Percentiles rank a stretch among this genome's conserved stretches.
phyloP scores from a whole-genome alignment of 352 stramenopile species.

The Globisporangium radiosum region DNA sequence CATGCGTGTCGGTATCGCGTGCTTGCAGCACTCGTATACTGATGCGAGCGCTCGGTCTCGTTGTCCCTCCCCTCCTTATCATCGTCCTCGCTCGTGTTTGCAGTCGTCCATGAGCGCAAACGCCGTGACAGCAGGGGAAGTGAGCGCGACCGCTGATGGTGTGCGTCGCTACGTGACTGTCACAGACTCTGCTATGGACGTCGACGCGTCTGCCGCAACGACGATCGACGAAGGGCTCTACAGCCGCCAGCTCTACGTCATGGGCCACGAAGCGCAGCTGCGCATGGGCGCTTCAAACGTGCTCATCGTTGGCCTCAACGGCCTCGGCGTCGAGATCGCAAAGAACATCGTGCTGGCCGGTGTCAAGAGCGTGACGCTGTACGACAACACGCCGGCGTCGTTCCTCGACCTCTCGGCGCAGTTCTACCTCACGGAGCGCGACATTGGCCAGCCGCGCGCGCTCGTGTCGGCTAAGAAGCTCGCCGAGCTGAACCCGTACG shows the following conservation, averaged over 20 bases:
- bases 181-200: slow-evolving; percentile 56
- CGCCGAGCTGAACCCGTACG: slow-evolving; percentile 97
- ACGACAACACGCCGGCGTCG: slow-evolving; percentile 84
- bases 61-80: no score
- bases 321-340: slow-evolving; percentile 95
- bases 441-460: slow-evolving; percentile 86
- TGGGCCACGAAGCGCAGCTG: slow-evolving; percentile 97
- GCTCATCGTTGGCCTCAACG: slow-evolving; percentile 93
- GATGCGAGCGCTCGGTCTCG: neutral
- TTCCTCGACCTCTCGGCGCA: slow-evolving; percentile 91
- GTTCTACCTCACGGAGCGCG: slow-evolving; percentile 92
- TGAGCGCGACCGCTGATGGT: slow-evolving; percentile 67
- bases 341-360: slow-evolving; percentile 99
- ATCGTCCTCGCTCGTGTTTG: no score
- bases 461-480: slow-evolving; percentile 86
- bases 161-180: slow-evolving; percentile 67
- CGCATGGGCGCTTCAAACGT: slow-evolving; percentile 95
- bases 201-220: slow-evolving; percentile 34
- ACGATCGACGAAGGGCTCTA: slow-evolving; percentile 84
- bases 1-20: neutral
- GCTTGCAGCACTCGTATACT: neutral
- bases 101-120: slow-evolving; percentile 26
- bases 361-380: slow-evolving; percentile 93
- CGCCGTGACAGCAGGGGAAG: slow-evolving; percentile 56
- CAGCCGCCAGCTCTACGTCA: slow-evolving; percentile 98